Conservation (phyloP, 192 early-diverging fungal species). For the Entomortierella lignicola region DNA sequence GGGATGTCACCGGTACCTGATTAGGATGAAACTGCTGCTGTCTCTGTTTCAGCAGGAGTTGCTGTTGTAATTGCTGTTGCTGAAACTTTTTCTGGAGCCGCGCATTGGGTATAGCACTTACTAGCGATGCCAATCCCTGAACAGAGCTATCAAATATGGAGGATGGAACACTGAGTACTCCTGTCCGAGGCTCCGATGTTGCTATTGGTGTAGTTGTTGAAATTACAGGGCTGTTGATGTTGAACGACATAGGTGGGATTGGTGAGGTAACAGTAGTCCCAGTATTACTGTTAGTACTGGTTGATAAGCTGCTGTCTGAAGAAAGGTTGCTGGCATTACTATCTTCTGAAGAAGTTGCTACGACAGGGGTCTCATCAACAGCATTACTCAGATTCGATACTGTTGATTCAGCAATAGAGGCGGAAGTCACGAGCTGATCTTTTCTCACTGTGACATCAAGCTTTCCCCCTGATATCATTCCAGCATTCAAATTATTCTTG, state of each 20-base stretch:
- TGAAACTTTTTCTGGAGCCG: slow-evolving; percentile 8
- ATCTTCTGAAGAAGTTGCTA: neutral
- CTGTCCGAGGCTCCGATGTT: neutral
- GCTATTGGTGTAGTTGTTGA: neutral
- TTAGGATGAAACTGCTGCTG: neutral
- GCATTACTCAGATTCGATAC: neutral
- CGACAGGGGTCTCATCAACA: neutral
- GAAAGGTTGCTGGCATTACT: neutral
- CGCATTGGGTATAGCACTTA: neutral
- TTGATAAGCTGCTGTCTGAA: neutral
- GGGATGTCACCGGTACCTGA: neutral
- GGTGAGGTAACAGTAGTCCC: neutral
- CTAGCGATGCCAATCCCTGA: neutral
- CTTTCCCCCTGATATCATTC: slow-evolving; percentile 4
- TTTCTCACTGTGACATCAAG: neutral
- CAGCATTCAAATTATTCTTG: slow-evolving; percentile 22
- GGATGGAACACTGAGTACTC: neutral
- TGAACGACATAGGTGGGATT: too few species aligned
- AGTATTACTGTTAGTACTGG: too few species aligned
- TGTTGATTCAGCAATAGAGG: neutral
- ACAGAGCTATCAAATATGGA: neutral
- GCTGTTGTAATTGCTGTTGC: slow-evolving; percentile 13
- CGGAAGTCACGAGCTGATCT: neutral
- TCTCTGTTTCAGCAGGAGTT: slow-evolving; percentile 9
- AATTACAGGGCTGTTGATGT: neutral